Evolutionary conservation across 108 stramenopile species (phyloP), one percentile per base, ranked within the genome.

Genomic region (Nannochloropsis salina): DNA sequence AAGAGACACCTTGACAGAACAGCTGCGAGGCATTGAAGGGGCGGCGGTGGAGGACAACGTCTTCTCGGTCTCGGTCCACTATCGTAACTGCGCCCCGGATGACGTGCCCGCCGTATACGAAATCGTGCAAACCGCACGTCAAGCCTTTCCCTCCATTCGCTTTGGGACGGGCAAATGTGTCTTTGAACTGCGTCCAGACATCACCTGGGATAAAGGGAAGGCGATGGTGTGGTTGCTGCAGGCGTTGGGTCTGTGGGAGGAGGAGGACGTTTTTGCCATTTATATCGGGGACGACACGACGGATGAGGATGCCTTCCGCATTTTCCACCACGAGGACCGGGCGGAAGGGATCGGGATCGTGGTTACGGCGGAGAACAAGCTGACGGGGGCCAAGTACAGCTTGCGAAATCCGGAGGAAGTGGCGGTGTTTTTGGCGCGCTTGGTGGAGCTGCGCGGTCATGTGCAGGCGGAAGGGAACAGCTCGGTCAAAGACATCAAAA

Each of bases 11-110:
- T 83, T 87, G 18, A 45, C 42, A 21, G 84, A 6, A 18, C 44
- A 85, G 41, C 74, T 87, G 10, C 9, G n/a, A 21, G 83, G 41
- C 51, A 85, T 88, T 11, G 84, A 47, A 18, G 74, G 83, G 43
- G 41, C 86, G n/a, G 86, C 82, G 85, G 87, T 89, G 43, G 89
- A 89, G 44, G 89, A 89, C 89, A 89, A 89, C 82, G 8, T 81
- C 1, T 89, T 88, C 45, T 86, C 85, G 45, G 85, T 89, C 42
- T 89, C 89, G n/a, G 44, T 89, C 22, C 89, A 89, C 85, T 89
- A 88, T 40, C 84, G 89, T 10, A 88, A 88, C 80, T 88, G 87
- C 51, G 82, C 87, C 12, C 42, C 79, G 42, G 81, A 18, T 42
- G 85, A 88, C n/a, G 87, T 88, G 6, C 87, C 88, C 31, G 44